Evolutionary conservation across 2,329 filamentous ascomycete genomes (phyloP), one percentile per base, ranked within the genome.

Genomic region (Fusarium sp.): DNA sequence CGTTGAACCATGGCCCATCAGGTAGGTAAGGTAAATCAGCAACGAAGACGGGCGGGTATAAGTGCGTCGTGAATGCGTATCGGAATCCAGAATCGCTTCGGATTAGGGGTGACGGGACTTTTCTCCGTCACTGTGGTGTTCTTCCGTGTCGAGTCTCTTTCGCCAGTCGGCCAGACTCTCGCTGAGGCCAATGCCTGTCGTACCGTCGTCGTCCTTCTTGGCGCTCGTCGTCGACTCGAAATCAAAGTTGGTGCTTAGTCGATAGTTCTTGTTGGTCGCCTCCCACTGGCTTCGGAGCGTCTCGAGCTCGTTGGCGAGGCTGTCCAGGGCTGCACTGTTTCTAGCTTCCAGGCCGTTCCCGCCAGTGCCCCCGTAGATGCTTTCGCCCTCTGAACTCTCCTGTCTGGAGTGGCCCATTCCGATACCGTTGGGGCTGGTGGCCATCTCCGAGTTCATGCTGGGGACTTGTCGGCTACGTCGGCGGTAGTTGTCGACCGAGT

Each of bases 181-280:
- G 77, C 90, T 94, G 75, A 94, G 84, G 27, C 86, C 89, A 16
- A 85, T 77, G 53, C 75, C 77, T 11, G 75, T 53, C 6, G 84
- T 44, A 33, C 69, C 83, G 9, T 88, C 85, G 42, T 87, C 85
- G 22, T 85, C 83, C 59, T 84, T 85, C 73, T 85, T 86, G 57
- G 64, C 66, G 36, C 72, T 76, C 31, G 82, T 77, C 7, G 77
- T 85, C 24, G 80, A 74, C 65, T 98, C 95, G 77, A 97, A 95
- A 80, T 98, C 95, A 77, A 97, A 97, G 60, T 93, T 91, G 79
- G 92, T 95, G 82, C 94, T 97, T 51, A 98, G 85, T 27, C 96
- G 92, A 82, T 98, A 98, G 78, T 94, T 97, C 83, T 97, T 96
- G 84, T 96, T 98, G 14, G 95, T 98, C 42, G 92, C 94, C 84